Conservation (phyloP, 495 filamentous ascomycete species). For the Penicillium turbatum region DNA sequence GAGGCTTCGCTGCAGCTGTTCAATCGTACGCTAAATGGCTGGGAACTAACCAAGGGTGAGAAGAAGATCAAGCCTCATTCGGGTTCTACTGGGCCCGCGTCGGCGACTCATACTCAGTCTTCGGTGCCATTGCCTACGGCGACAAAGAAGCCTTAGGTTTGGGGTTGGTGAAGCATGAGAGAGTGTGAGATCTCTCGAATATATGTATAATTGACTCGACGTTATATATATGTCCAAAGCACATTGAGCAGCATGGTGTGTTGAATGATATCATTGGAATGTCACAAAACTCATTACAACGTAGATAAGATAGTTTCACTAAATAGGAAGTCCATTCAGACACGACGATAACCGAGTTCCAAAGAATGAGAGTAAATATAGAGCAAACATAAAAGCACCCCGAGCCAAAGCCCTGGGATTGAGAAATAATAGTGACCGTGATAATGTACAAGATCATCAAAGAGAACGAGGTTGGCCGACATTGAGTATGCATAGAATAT, state of each 20-base stretch:
- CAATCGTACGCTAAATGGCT: conserved; percentile 47
- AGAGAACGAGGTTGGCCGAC: not conserved
- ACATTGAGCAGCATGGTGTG: not conserved
- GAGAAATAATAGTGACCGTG: not conserved
- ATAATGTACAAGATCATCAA: conserved; percentile 5
- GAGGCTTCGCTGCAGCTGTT: conserved; percentile 49
- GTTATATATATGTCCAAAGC: not conserved
- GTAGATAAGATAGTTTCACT: not conserved
- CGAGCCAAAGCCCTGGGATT: not conserved
- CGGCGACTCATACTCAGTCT: conserved; percentile 54
- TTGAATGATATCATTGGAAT: conserved; percentile 1
- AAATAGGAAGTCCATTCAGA: not conserved
- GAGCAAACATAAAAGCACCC: no score
- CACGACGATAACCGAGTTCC: not conserved
- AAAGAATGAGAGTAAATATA: not conserved
- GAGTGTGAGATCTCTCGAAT: not conserved
- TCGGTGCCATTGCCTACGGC: conserved; percentile 45
- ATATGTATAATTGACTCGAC: no score
- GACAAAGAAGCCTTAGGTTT: not conserved
- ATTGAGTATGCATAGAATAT: not conserved
- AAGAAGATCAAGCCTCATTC: conserved; percentile 41
- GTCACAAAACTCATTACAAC: not conserved
- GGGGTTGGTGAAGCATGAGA: not conserved
- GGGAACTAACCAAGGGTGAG: conserved; percentile 52
- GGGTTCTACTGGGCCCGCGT: conserved; percentile 42